Evolutionary conservation across 2,329 filamentous ascomycete genomes (phyloP).

Genomic region (Conoideocrella luteorostrata): DNA sequence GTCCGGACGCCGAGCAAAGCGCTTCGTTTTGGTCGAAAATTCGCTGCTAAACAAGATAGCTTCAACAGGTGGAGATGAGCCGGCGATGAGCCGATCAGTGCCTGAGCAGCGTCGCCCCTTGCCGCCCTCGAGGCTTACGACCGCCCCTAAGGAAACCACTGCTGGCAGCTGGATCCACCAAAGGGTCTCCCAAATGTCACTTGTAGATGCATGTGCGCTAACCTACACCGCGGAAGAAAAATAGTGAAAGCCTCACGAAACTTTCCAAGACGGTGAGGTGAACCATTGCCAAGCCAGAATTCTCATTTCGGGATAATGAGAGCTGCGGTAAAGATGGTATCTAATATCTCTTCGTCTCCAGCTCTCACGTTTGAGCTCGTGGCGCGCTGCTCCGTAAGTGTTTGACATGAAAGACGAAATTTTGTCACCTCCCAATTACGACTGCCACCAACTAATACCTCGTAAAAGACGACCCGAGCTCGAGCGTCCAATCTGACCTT

Average conservation of each 20-base stretch:
- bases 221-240: conserved; percentile 7
- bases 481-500: conserved; percentile 82
- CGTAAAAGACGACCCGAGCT: conserved; percentile 76
- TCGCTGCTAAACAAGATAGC: conserved; percentile 13
- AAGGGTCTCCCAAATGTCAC: not conserved
- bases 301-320: conserved; percentile 17
- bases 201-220: conserved; percentile 2
- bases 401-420: not conserved
- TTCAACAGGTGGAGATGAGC: conserved; percentile 15
- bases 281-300: not conserved
- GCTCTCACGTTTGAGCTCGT: conserved; percentile 75
- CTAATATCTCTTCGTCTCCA: conserved; percentile 47
- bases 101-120: not conserved
- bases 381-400: conserved; percentile 70
- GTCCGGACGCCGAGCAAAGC: conserved; percentile 9
- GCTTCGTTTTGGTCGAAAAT: conserved; percentile 19
- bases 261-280: not conserved
- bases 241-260: conserved; percentile 8
- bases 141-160: too few species aligned
- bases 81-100: conserved; percentile 25
- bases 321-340: conserved; percentile 38
- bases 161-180: too few species aligned
- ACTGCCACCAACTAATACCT: not conserved
- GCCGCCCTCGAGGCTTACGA: not conserved
- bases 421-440: not conserved